Base-by-base conservation (phyloP, 148 eudicot genomes). In the Fallopia convolvulus region DNA sequence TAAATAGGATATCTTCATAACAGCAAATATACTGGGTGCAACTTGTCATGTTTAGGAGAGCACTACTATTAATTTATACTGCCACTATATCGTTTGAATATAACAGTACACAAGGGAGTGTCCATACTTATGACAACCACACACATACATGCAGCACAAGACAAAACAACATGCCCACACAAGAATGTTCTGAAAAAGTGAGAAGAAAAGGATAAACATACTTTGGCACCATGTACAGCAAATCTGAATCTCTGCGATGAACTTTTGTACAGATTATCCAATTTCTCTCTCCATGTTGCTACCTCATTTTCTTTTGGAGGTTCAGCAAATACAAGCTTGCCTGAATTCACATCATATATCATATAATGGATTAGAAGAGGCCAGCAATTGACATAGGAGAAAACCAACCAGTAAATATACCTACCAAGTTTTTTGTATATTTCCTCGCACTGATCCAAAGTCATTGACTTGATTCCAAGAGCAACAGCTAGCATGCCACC, bases 401-500 rank as follows among this genome's bases (percentile, higher is more conserved):
- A 66, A 48, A 49, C 40, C 71, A 46, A 68, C 60, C 74, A 50
- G 48, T 75, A 73, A 60, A 36, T 36, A 41, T 80, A 75, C 89
- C 80, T 74, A 96, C 99, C 99, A 52, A 96, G 98, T 71, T 93
- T 88, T 85, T 96, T 96, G 88, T 96, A 96, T 84, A 91, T 90
- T 78, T 96, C 99, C 86, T 96, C 99, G 89, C 99, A 96, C 82
- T 93, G 81, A 33, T 96, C 98, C 82, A 96, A 78, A 52, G 95
- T 83, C 97, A 93, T 88, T 74, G 82, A 86, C 87, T 96, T 93
- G 78, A 93, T 88, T 81, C 93, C 99, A 83, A 96, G 90, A 82
- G 99, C 98, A 81, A 96, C 98, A 72, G 99, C 99, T 83, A 96
- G 93, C 98, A 96, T 96, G 66, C 99, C 99, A 80, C 99, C 99